Conservation (phyloP, 805 yeast genomes). For the Blastobotrys robertii region DNA sequence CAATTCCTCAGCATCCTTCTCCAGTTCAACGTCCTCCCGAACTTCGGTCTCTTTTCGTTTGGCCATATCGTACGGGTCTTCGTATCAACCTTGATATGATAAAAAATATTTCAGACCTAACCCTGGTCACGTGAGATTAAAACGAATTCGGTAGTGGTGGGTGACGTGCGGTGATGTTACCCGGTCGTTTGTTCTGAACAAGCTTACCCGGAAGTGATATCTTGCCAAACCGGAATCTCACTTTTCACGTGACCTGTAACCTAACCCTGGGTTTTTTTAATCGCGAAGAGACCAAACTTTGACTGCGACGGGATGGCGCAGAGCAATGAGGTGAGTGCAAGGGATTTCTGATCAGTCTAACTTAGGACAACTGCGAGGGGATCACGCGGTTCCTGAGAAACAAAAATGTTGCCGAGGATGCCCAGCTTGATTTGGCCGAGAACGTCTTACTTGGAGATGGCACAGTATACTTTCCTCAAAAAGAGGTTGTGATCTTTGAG, state of each 20-base stretch:
- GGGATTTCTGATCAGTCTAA: too few species aligned
- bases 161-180: too few species aligned
- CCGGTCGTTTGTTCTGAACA: too few species aligned
- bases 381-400: slow-evolving; percentile 26
- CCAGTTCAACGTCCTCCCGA: slow-evolving; percentile 18
- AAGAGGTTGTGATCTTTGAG: slow-evolving; percentile 25
- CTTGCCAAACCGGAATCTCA: too few species aligned
- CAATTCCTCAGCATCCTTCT: slow-evolving; percentile 78
- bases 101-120: slow-evolving; percentile 1
- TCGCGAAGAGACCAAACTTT: neutral
- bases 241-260: neutral
- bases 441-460: slow-evolving; percentile 6
- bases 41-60: slow-evolving; percentile 2
- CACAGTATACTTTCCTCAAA: slow-evolving; percentile 24
- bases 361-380: slow-evolving; percentile 11
- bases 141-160: neutral
- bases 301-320: too few species aligned
- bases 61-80: neutral
- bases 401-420: slow-evolving; percentile 14
- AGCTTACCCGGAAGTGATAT: too few species aligned
- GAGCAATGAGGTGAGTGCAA: slow-evolving; percentile 4
- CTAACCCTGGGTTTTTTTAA: neutral
- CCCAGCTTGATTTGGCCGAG: slow-evolving; percentile 11
- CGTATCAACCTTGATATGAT: neutral
- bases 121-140: neutral